Evolutionary conservation across 108 stramenopile genomes (phyloP).

Genomic region (Cyclostephanos invisitatus): DNA sequence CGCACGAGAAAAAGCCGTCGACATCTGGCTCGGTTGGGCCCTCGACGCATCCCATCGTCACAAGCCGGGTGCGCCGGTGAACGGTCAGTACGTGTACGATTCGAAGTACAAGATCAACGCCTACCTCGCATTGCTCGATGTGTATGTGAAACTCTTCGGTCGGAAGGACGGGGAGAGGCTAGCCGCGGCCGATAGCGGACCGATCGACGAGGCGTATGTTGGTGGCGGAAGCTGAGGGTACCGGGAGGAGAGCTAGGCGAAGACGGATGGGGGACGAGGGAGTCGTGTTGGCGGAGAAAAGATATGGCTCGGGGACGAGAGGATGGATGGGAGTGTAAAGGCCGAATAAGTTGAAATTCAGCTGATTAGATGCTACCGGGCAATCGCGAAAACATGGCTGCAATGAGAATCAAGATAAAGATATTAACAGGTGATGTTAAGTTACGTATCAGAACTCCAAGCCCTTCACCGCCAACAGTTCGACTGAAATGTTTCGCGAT

Average conservation of each 20-base stretch:
- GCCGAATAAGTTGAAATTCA: too few species aligned
- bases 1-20: slow-evolving; percentile 61
- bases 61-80: slow-evolving; percentile 76
- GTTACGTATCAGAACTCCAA: too few species aligned
- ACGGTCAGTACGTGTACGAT: slow-evolving; percentile 82
- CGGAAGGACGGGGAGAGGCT: slow-evolving; percentile 60
- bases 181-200: slow-evolving; percentile 79
- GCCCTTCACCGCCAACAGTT: too few species aligned
- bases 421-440: too few species aligned
- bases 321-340: too few species aligned
- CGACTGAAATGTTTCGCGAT: too few species aligned
- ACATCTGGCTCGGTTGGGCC: slow-evolving; percentile 72
- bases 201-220: slow-evolving; percentile 86
- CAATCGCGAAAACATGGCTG: too few species aligned
- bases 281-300: not conserved
- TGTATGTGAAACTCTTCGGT: slow-evolving; percentile 59
- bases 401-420: too few species aligned
- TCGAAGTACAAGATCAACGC: slow-evolving; percentile 73
- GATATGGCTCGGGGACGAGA: too few species aligned
- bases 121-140: slow-evolving; percentile 65
- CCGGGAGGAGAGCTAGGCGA: too few species aligned
- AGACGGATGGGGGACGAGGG: not conserved
- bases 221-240: slow-evolving; percentile 71
- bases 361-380: too few species aligned
- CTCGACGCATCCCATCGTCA: slow-evolving; percentile 57